Evolutionary conservation across 345 rosid genomes (phyloP), one percentile per base, ranked within the genome.

Genomic region (Eutrema japonicum): DNA sequence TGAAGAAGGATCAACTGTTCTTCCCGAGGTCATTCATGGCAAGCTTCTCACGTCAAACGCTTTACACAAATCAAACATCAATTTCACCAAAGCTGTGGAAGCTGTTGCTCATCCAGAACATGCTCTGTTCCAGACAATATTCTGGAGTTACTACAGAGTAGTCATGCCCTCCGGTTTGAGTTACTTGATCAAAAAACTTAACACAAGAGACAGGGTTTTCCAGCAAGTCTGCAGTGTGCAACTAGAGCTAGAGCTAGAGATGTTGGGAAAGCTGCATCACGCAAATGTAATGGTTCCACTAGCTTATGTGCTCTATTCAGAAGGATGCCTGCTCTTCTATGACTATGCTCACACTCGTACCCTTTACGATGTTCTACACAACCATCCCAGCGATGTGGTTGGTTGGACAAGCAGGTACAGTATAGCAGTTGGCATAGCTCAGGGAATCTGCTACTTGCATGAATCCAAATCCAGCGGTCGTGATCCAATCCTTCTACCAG

Each of bases 391-490:
- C 66, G 71, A 69, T 33, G 78, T 78, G 65, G 55, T 91, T 69
- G 97, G 88, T 70, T 93, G 98, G 98, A 82, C 88, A 0, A 88
- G 91, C 80, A 88, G 98, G 77, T 89, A 85, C 81, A 91, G 89
- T 70, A 74, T 91, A 54, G 96, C 91, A 27, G 85, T 91, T 11
- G 95, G 97, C 41, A 85, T 90, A 60, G 97, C 97, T 77, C 93
- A 91, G 72, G 97, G 94, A 64, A 87, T 91, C 74, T 74, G 80
- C 11, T 93, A 88, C 84, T 83, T 93, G 75, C 98, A 93, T 50
- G 93, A 88, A 67, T 83, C 78, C 66, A 58, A 77, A 64, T 78
- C 90, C 0, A 72, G 18, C 40, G 27, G 22, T 45, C 73, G 72
- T 50, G 77, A 83, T 68, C 92, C 96, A 6, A 81, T 89, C 51